phyloP scores from a whole-genome alignment of 192 early-diverging fungal genomes.

The Podila epicladia region DNA sequence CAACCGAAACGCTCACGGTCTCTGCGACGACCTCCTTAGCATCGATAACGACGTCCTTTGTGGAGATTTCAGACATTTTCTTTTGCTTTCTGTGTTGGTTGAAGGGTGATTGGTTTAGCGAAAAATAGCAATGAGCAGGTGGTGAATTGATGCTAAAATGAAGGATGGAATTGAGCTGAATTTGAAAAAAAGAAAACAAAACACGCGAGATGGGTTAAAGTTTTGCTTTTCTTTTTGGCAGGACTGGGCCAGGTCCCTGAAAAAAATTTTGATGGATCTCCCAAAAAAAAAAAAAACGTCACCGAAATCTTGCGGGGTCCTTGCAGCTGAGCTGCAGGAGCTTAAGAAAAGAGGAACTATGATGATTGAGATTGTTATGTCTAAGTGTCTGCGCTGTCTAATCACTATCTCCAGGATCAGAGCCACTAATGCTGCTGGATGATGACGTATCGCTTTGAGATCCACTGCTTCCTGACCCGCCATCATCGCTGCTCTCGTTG shows the following conservation, averaged over 20 bases:
- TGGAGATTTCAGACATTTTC: constrained; percentile 12
- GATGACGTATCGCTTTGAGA: constrained; percentile 39
- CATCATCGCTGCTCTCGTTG: constrained; percentile 43
- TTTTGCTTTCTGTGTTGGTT: no score
- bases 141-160: no score
- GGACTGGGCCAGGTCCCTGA: neutral
- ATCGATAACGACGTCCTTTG: constrained; percentile 8
- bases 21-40: neutral
- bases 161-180: no score
- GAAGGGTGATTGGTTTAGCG: neutral
- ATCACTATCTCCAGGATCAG: constrained; percentile 28
- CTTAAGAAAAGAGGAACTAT: no score
- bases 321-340: no score
- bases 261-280: neutral
- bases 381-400: neutral
- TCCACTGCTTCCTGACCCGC: constrained; percentile 30
- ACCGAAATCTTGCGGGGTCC: neutral
- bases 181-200: constrained; percentile 1
- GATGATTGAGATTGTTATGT: no score
- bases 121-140: neutral
- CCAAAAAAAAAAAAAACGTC: neutral
- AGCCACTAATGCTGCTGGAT: constrained; percentile 32
- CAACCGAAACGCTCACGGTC: neutral
- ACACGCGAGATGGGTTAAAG: neutral
- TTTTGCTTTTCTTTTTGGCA: neutral